A percentile compares a stretch with the other conserved stretches of the same genome.
phyloP scores from a whole-genome alignment of 768 basidiomycete species.

The Pulveroboletus sp. region DNA sequence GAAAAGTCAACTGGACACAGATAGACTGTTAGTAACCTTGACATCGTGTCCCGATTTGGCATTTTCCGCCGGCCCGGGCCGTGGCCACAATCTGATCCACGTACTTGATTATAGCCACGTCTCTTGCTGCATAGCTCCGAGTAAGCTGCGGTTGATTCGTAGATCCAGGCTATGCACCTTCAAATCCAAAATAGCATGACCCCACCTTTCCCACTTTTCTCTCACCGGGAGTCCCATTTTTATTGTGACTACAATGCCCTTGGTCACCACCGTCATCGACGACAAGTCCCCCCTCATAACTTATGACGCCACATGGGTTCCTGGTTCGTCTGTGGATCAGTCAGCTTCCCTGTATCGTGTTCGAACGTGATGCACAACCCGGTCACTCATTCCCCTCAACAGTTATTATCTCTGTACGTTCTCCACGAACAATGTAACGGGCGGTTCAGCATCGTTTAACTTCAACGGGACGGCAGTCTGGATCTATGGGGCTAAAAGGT shows the following conservation, averaged over 20 bases:
- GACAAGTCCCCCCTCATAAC: constrained; percentile 33
- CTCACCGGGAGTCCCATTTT: neutral
- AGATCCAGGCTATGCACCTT: too few relatives aligned
- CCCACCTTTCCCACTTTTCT: too few relatives aligned
- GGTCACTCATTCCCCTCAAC: neutral
- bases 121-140: too few relatives aligned
- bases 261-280: constrained; percentile 24
- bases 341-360: neutral
- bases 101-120: too few relatives aligned
- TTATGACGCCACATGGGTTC: constrained; percentile 25
- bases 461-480: constrained; percentile 50
- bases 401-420: constrained; percentile 42
- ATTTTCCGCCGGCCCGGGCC: too few relatives aligned
- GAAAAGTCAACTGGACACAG: too few relatives aligned
- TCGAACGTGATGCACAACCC: neutral
- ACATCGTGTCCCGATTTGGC: too few relatives aligned
- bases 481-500: constrained; percentile 48
- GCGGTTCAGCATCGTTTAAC: constrained; percentile 36
- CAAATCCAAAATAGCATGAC: too few relatives aligned
- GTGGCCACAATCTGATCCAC: too few relatives aligned
- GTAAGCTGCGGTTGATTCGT: too few relatives aligned
- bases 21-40: too few relatives aligned
- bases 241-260: constrained; percentile 17
- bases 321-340: constrained; percentile 11
- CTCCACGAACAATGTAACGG: constrained; percentile 33